These are phyloP conservation scores for Lasiodiplodia hormozganensis DNA, from an alignment of 2,329 filamentous ascomycete genomes.

Conservation along the genomic window DNA sequence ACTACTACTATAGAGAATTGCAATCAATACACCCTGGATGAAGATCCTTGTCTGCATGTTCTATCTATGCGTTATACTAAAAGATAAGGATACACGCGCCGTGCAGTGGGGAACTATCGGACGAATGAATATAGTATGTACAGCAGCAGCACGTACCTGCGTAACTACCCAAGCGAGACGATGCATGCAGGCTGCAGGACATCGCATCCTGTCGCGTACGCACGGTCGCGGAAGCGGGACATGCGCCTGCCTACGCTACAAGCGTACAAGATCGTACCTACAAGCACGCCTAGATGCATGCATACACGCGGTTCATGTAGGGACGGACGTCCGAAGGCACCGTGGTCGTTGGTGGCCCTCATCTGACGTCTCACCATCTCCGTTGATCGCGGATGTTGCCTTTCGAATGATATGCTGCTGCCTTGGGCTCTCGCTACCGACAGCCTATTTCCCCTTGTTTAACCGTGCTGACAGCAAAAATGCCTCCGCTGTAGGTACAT, in stretches of 20 bases:
- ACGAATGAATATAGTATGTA: not conserved
- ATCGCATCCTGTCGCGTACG: not conserved
- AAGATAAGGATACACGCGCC: not conserved
- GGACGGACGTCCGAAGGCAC: not conserved
- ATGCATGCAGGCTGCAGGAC: not conserved
- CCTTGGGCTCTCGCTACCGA: not conserved
- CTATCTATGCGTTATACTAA: not conserved
- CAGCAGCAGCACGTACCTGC: not conserved
- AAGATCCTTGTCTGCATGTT: not conserved
- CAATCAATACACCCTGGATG: not conserved
- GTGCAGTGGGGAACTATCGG: not conserved
- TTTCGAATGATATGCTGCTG: not conserved
- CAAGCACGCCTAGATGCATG: not conserved
- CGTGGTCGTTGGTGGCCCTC: not conserved
- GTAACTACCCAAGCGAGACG: not conserved
- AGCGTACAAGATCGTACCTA: not conserved
- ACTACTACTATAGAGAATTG: not conserved
- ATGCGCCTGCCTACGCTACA: not conserved
- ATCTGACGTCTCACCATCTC: not conserved
- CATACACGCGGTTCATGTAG: not conserved
- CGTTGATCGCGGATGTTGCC: not conserved
- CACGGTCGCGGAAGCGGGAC: not conserved
- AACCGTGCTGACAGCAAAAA: not conserved
- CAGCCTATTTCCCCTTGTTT: not conserved
- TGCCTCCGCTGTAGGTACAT: not conserved